These are phyloP conservation scores for Lentinula boryana DNA, from an alignment of 768 basidiomycete species.

Conservation along the genomic window DNA sequence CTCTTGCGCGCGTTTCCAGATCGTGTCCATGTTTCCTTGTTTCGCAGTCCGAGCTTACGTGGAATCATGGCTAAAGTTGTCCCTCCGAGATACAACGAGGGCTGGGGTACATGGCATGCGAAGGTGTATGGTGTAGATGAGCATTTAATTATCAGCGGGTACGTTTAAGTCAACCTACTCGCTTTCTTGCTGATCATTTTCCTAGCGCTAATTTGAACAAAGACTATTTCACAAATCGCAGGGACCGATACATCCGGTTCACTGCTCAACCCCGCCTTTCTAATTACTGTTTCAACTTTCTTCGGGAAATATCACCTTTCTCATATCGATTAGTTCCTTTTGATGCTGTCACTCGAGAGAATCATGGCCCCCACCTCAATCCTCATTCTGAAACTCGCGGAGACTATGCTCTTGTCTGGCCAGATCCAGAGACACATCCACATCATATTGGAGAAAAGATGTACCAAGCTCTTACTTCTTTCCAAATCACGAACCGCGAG, in stretches of 20 bases:
- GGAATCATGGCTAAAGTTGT: slow-evolving; percentile 71
- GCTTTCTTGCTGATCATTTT: not conserved
- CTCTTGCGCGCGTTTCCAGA: slow-evolving; percentile 52
- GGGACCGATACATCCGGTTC: slow-evolving; percentile 91
- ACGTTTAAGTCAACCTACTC: slow-evolving; percentile 14
- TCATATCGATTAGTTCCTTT: slow-evolving; percentile 54
- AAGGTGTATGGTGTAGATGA: slow-evolving; percentile 95
- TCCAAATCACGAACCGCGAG: slow-evolving; percentile 43
- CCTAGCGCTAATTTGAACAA: slow-evolving; percentile 85
- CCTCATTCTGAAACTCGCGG: slow-evolving; percentile 27
- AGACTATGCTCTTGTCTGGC: slow-evolving; percentile 61
- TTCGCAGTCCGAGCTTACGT: slow-evolving; percentile 80
- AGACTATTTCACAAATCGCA: slow-evolving; percentile 92
- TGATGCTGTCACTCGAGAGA: not conserved
- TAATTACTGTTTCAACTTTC: slow-evolving; percentile 79
- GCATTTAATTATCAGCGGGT: slow-evolving; percentile 92
- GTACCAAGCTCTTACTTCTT: slow-evolving; percentile 42
- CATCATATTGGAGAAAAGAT: slow-evolving; percentile 64
- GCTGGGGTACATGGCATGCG: slow-evolving; percentile 98
- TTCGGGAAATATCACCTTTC: slow-evolving; percentile 60
- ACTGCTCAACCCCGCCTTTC: slow-evolving; percentile 53
- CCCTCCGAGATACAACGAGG: slow-evolving; percentile 93
- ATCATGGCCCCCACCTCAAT: not conserved
- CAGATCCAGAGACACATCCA: slow-evolving; percentile 56
- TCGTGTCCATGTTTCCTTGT: slow-evolving; percentile 74